Evolutionary conservation across 495 filamentous ascomycete genomes (phyloP).

Genomic region (Neurospora sp.): DNA sequence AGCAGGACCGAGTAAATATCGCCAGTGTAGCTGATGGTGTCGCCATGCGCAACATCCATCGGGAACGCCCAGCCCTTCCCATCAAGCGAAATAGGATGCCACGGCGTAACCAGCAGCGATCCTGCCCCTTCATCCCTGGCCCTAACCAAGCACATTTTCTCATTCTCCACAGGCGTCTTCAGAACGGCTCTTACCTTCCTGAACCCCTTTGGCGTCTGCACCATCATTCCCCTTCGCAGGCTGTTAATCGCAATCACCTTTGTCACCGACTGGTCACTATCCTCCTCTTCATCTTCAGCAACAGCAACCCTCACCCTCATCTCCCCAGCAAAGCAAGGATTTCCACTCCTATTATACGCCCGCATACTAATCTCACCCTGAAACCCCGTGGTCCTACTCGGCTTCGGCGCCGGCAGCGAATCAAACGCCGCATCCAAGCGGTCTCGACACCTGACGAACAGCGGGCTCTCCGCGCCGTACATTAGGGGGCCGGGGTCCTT

Average conservation of each 20-base stretch:
- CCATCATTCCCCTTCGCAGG: slow-evolving; percentile 23
- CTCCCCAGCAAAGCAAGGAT: slow-evolving; percentile 29
- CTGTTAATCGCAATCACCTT: slow-evolving; percentile 12
- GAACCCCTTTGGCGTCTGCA: slow-evolving; percentile 26
- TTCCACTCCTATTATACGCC: slow-evolving; percentile 12
- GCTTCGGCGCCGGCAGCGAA: slow-evolving; percentile 26
- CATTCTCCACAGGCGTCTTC: slow-evolving; percentile 26
- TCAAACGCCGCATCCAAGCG: slow-evolving; percentile 29
- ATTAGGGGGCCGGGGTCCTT: slow-evolving; percentile 35
- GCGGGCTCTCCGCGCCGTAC: slow-evolving; percentile 25
- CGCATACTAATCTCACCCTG: slow-evolving; percentile 17
- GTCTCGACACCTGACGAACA: slow-evolving; percentile 30
- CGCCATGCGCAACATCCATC: slow-evolving; percentile 5
- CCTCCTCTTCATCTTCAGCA: slow-evolving; percentile 9
- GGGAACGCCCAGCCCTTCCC: slow-evolving; percentile 27
- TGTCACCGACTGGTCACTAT: neutral
- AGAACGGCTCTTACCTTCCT: slow-evolving; percentile 27
- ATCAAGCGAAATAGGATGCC: slow-evolving; percentile 27
- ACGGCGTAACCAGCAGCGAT: slow-evolving; percentile 26
- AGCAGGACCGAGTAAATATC: slow-evolving; percentile 33
- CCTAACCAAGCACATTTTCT: slow-evolving; percentile 14
- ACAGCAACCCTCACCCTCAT: slow-evolving; percentile 21
- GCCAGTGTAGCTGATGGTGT: slow-evolving; percentile 25
- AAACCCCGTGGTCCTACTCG: slow-evolving; percentile 4
- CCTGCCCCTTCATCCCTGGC: neutral